These are phyloP conservation scores for Tritrichomonas musculus DNA, from an alignment of 208 protist species.

Conservation along the genomic window DNA sequence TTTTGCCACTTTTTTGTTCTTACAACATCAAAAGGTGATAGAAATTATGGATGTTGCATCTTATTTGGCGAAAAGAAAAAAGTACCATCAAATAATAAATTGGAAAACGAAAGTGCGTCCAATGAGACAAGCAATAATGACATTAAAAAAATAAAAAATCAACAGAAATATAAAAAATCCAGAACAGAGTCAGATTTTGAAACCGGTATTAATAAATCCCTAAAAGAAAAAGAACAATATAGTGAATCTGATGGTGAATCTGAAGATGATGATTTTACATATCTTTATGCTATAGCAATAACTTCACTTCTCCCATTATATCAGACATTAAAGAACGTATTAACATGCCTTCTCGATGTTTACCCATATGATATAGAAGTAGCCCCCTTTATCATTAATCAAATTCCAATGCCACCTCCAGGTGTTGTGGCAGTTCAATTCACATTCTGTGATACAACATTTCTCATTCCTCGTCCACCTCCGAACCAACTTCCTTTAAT, in stretches of 20 bases:
- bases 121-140: no score
- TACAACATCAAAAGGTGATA: not conserved
- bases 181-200: no score
- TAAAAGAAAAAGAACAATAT: no score
- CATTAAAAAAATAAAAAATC: no score
- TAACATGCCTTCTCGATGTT: not conserved
- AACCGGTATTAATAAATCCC: no score
- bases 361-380: not conserved
- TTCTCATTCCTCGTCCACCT: not conserved
- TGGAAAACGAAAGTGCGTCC: no score
- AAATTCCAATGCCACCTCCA: slow-evolving; percentile 5
- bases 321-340: not conserved
- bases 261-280: not conserved
- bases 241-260: no score
- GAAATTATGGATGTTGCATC: not conserved
- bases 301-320: not conserved
- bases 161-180: no score
- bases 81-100: no score
- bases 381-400: not conserved
- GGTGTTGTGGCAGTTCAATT: not conserved
- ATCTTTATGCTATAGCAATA: not conserved
- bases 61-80: no score
- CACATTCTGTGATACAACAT: not conserved
- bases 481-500: not conserved
- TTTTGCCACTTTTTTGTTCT: not conserved